These are phyloP conservation scores for Limnomonas spitsbergensis DNA, from an alignment of 139 green algal genomes.

Conservation along the genomic window DNA sequence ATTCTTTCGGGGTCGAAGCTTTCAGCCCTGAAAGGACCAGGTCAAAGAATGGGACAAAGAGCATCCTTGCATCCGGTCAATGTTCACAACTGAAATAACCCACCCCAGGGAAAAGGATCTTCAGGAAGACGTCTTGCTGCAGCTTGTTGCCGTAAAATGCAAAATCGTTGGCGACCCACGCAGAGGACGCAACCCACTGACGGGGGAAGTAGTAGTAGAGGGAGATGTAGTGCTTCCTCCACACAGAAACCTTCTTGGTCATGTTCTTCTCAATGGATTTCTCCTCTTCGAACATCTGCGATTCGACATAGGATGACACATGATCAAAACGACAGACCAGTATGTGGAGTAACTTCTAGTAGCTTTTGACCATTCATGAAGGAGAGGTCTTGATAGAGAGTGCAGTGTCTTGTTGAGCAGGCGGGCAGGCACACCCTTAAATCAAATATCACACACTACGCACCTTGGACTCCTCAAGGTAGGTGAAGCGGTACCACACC, in stretches of 20 bases:
- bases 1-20: not conserved
- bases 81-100: not conserved
- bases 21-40: not conserved
- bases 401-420: too few relatives aligned
- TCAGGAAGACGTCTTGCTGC: slow-evolving; percentile 60
- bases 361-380: too few relatives aligned
- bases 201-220: slow-evolving; percentile 12
- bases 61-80: not conserved
- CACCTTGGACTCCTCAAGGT: slow-evolving; percentile 24
- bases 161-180: slow-evolving; percentile 44
- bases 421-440: too few relatives aligned
- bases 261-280: not conserved
- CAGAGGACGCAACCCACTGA: slow-evolving; percentile 7
- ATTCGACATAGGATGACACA: too few relatives aligned
- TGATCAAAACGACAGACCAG: not conserved
- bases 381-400: too few relatives aligned
- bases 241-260: not conserved
- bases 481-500: slow-evolving; percentile 17
- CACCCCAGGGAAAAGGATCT: slow-evolving; percentile 37
- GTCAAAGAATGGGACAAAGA: not conserved
- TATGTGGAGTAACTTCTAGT: not conserved
- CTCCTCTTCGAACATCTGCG: slow-evolving; percentile 17
- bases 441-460: too few relatives aligned
- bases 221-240: slow-evolving; percentile 5
- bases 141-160: slow-evolving; percentile 78